Evolutionary conservation across 768 basidiomycete species (phyloP).

Genomic region (Lactarius indigo): DNA sequence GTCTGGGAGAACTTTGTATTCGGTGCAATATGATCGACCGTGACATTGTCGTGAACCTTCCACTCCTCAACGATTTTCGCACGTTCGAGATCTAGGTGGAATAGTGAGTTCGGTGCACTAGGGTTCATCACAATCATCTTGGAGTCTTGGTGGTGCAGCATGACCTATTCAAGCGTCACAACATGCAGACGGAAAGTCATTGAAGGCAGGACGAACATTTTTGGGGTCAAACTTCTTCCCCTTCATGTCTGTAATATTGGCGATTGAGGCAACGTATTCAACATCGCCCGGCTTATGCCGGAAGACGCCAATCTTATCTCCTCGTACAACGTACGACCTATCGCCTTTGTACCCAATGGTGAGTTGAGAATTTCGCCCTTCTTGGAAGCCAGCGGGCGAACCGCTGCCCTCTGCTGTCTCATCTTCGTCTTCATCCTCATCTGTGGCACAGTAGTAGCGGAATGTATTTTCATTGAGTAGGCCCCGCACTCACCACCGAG

Average conservation of each 20-base stretch:
- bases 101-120: conserved; percentile 73
- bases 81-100: conserved; percentile 86
- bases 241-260: conserved; percentile 72
- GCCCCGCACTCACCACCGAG: conserved; percentile 50
- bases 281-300: conserved; percentile 68
- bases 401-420: conserved; percentile 29
- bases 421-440: conserved; percentile 21
- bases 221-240: conserved; percentile 83
- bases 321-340: conserved; percentile 88
- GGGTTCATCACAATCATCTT: conserved; percentile 95
- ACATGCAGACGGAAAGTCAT: background rate
- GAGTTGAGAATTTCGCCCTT: conserved; percentile 81
- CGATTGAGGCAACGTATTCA: conserved; percentile 85
- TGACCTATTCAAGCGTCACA: conserved; percentile 52
- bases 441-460: background rate
- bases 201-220: conserved; percentile 51
- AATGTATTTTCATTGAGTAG: conserved; percentile 15
- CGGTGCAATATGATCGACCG: conserved; percentile 86
- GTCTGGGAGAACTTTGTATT: conserved; percentile 94
- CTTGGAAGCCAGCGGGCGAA: conserved; percentile 35
- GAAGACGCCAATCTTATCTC: conserved; percentile 90
- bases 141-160: conserved; percentile 94
- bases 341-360: conserved; percentile 96
- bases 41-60: conserved; percentile 90
- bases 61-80: conserved; percentile 98